phyloP scores from a whole-genome alignment of 2,329 filamentous ascomycete species.

The Apiospora rasikravindrae region DNA sequence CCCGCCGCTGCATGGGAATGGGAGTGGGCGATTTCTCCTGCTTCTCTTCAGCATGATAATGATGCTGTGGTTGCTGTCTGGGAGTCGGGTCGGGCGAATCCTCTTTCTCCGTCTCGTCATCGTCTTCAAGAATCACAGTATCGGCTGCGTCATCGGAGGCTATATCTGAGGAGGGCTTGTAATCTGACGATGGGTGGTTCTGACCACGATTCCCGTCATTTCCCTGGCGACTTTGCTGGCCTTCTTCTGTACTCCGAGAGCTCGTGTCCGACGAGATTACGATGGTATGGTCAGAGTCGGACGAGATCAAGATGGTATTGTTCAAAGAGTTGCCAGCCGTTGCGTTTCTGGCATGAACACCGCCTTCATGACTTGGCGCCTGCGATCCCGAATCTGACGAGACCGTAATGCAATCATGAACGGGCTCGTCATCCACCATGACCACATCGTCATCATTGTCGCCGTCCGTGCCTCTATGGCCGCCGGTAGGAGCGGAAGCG shows the following conservation, averaged over 20 bases:
- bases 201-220: neutral
- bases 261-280: neutral
- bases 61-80: too few relatives aligned
- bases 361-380: neutral
- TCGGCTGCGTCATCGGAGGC: neutral
- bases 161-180: neutral
- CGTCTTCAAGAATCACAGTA: neutral
- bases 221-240: neutral
- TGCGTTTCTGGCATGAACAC: neutral
- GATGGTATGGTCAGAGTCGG: neutral
- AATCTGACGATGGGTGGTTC: neutral
- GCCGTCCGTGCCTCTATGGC: neutral
- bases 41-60: neutral
- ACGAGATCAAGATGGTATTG: neutral
- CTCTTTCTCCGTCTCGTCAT: neutral
- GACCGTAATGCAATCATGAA: neutral
- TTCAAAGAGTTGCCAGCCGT: neutral
- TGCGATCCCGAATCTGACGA: neutral
- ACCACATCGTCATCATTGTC: too few relatives aligned
- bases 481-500: neutral
- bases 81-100: neutral
- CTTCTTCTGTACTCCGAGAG: neutral
- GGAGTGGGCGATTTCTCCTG: neutral
- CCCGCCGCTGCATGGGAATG: too few relatives aligned
- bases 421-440: neutral